Conservation (phyloP, 257 asterid genomes). For the Verbascum thapsus region DNA sequence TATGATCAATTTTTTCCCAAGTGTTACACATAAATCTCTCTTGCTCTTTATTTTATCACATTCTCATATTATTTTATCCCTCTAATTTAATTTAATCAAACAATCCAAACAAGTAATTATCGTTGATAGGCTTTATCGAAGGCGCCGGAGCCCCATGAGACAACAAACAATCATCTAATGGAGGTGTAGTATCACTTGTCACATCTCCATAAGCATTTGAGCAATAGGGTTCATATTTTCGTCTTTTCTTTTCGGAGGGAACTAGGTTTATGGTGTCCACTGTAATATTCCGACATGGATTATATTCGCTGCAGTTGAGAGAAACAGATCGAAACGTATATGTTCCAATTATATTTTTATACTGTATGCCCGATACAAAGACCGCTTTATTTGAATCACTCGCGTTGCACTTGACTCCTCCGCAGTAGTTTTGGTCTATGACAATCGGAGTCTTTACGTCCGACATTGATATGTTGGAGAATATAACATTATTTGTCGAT, state of each 20-base stretch:
- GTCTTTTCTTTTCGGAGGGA: not conserved
- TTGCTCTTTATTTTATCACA: too few relatives aligned
- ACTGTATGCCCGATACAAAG: constrained; percentile 25
- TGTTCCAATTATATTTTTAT: constrained; percentile 28
- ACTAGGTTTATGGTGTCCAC: not conserved
- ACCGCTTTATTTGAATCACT: not conserved
- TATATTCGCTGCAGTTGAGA: constrained; percentile 21
- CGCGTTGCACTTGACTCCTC: not conserved
- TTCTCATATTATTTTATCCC: too few relatives aligned
- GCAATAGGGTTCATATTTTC: not conserved
- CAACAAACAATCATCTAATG: constrained; percentile 28
- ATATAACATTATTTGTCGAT: constrained; percentile 5
- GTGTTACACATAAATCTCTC: too few relatives aligned
- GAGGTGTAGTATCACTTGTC: constrained; percentile 13
- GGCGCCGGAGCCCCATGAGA: not conserved
- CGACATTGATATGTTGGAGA: constrained; percentile 23
- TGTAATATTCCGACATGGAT: constrained; percentile 21
- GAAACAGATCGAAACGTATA: constrained; percentile 12
- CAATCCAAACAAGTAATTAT: too few relatives aligned
- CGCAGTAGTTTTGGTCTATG: constrained; percentile 39
- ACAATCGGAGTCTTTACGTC: constrained; percentile 27
- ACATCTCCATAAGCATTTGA: constrained; percentile 25
- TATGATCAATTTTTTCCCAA: too few relatives aligned
- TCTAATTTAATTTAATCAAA: too few relatives aligned
- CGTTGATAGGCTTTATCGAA: not conserved